These are phyloP conservation scores for Paramarasmius palmivorus DNA, from an alignment of 1,284 basidiomycete genomes.

Conservation along the genomic window DNA sequence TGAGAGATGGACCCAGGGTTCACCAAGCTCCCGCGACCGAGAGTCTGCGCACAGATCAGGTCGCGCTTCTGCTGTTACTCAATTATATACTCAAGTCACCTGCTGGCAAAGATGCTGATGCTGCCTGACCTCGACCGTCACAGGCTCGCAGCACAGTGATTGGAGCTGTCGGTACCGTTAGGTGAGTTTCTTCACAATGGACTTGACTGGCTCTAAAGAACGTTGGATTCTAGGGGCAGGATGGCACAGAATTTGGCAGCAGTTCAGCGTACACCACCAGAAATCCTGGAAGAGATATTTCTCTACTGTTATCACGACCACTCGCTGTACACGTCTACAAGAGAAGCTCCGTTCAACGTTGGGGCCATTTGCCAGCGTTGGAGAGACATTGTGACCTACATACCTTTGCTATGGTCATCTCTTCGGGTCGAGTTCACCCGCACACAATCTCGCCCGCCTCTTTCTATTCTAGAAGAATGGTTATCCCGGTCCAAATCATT, in stretches of 20 bases:
- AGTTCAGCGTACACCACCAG: neutral
- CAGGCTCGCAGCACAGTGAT: too few relatives aligned
- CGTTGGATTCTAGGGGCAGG: too few relatives aligned
- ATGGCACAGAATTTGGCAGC: too few relatives aligned
- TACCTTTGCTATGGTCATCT: slow-evolving; percentile 8
- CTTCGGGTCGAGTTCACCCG: slow-evolving; percentile 3
- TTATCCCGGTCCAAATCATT: slow-evolving; percentile 3
- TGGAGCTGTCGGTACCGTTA: too few relatives aligned
- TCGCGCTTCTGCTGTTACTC: too few relatives aligned
- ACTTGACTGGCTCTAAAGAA: too few relatives aligned
- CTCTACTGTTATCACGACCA: slow-evolving; percentile 10
- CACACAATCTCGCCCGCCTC: slow-evolving; percentile 1
- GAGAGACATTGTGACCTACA: slow-evolving; percentile 3
- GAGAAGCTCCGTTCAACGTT: slow-evolving; percentile 11
- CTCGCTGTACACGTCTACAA: slow-evolving; percentile 2
- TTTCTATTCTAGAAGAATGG: slow-evolving; percentile 6
- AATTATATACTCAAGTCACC: neutral
- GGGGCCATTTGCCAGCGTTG: slow-evolving; percentile 9
- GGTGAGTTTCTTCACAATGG: too few relatives aligned
- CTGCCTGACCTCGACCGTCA: too few relatives aligned
- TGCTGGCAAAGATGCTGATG: too few relatives aligned
- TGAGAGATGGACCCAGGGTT: too few relatives aligned
- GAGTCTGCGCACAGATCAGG: too few relatives aligned
- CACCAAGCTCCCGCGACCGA: too few relatives aligned
- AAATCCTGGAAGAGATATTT: slow-evolving; percentile 9